Evolutionary conservation across 1,139 yeast genomes (phyloP), one percentile per base, ranked within the genome.

Genomic region (Taphrina flavorubra): DNA sequence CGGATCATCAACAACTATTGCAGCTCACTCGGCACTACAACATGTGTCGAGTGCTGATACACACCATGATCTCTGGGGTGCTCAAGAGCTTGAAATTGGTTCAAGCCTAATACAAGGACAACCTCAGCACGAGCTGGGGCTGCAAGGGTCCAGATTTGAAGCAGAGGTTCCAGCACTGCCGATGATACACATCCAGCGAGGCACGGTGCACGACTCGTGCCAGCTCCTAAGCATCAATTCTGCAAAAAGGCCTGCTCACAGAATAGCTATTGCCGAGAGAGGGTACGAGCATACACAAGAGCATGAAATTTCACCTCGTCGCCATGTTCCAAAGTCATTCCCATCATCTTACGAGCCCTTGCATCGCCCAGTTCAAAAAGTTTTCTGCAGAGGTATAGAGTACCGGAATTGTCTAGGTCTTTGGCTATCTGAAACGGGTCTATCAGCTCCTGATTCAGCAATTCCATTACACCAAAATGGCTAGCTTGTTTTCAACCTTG

Each of bases 391-490:
- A 8, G 67, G 61, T 39, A 37, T 55, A 10, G 67, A 63, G 39
- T 63, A 63, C 34, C 60, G 67, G 25, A 46, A 53, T 34, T 63
- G 67, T 40, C 25, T 53, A n/a, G 67, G 67, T 18, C 46, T 63
- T 11, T 63, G 67, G 67, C 47, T 63, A 31, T 56, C 67, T 5
- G 13, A 44, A 3, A 46, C 39, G 10, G 62, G 62, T 14, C 40
- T 10, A 31, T 40, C n/a, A 2, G 53, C 53, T 10, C 62, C 62
- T 10, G n/a, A 11, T 25, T 25, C 31, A 4, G 31, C 31, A 25
- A 25, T 25, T 4, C 31, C 31, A 4, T 25, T 25, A 25, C 31
- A 25, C 31, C 31, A 25, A 25, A 25, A 25, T 25, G 31, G 31
- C 31, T 25, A 25, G 31, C 31, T 4, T 25, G 31, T 2, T 25